Percentiles rank a stretch among this genome's conserved stretches.
Evolutionary conservation across 108 stramenopile genomes (phyloP).

Genomic region (Cyclotella sp.): DNA sequence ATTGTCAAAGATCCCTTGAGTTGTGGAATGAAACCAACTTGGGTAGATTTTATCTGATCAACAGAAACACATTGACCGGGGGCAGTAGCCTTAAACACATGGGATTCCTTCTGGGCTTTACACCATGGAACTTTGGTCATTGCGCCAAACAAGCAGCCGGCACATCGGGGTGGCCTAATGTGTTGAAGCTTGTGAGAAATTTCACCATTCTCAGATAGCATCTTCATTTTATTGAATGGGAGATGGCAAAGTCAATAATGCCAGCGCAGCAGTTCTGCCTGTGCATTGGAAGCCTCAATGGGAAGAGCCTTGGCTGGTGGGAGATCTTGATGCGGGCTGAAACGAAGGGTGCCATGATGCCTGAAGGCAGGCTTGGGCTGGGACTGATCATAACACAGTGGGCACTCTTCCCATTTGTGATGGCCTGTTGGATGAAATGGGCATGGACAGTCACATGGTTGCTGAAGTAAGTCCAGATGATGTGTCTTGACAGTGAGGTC

Average conservation of each 20-base stretch:
- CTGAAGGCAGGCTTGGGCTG: too few relatives aligned
- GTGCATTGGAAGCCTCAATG: neutral
- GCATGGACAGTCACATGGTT: too few relatives aligned
- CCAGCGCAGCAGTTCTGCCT: slow-evolving; percentile 30
- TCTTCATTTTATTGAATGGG: slow-evolving; percentile 30
- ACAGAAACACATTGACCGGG: slow-evolving; percentile 55
- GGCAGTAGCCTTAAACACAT: neutral
- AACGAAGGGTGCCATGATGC: too few relatives aligned
- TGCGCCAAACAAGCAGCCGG: slow-evolving; percentile 34
- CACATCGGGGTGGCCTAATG: slow-evolving; percentile 27
- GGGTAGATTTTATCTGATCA: slow-evolving; percentile 56
- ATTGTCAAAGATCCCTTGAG: slow-evolving; percentile 13
- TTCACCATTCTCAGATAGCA: slow-evolving; percentile 23
- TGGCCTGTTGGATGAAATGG: too few relatives aligned
- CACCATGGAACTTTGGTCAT: slow-evolving; percentile 47
- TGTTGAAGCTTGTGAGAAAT: slow-evolving; percentile 18
- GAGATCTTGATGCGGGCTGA: too few relatives aligned
- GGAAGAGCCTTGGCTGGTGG: too few relatives aligned
- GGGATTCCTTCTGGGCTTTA: neutral
- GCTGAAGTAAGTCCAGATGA: too few relatives aligned
- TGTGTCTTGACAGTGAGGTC: too few relatives aligned
- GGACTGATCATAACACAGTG: too few relatives aligned
- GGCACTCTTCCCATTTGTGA: too few relatives aligned
- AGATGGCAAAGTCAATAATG: slow-evolving; percentile 47
- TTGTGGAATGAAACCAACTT: slow-evolving; percentile 51